Evolutionary conservation across 768 basidiomycete genomes (phyloP), one percentile per base, ranked within the genome.

Genomic region (Termitomyces sp.): DNA sequence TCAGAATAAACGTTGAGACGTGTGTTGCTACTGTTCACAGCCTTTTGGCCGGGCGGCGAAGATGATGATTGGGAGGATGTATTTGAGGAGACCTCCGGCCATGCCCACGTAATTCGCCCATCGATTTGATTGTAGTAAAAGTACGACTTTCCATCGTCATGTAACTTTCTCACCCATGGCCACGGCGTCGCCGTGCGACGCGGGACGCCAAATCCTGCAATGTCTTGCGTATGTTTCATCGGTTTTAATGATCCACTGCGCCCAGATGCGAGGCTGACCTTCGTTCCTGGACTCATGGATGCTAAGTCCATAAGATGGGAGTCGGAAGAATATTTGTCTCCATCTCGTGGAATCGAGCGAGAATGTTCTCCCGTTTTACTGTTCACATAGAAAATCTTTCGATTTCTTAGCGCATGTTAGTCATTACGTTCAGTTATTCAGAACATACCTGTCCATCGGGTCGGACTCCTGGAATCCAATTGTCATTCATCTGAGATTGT

Each of bases 321-420:
- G 54, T 86, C 85, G 2, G 84, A 81, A 35, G 74, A 70, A 46
- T 87, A 85, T 47, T 81, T 80, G 46, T 89, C 86, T 16, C 78
- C 73, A 65, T 90, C 90, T 45, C 77, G 75, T 23, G 95, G 95
- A n/a, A 96, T 73, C 63, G 96, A 90, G 63, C 86, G 82, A 27
- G 93, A 86, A 32, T 82, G 83, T 68, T 90, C 82, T 31, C 90
- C 90, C 7, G 90, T 92, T 62, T 89, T 82, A 2, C 91, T 92
- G 66, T 98, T 98, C 59, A 92, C 81, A 73, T 98, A 98, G 77
- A 87, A 95, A 67, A 98, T 93, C 95, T 97, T 54, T 25, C 43
- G 9, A 23, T 19, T 27, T 51, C 42, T 55, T 23, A 57, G 47
- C 35, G 41, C 21, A 35, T 23, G 37, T 19, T 23, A 27, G 34